Percentiles rank a stretch among this genome's conserved stretches.
phyloP scores from a whole-genome alignment of 108 stramenopile genomes.

The Skeletonema grethae region DNA sequence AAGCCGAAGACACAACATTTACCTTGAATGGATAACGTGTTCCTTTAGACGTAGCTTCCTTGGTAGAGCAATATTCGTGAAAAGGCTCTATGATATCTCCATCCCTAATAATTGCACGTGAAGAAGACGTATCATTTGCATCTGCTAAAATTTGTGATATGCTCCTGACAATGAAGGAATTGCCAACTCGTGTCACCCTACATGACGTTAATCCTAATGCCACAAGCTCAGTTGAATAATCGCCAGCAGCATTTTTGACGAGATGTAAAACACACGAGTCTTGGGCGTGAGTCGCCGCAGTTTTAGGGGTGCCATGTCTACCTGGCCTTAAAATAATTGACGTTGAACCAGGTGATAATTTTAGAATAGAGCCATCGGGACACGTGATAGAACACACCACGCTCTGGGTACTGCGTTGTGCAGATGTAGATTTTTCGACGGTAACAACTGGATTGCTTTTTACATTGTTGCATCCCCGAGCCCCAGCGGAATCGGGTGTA shows the following conservation, averaged over 20 bases:
- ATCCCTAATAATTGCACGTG: not conserved
- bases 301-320: not conserved
- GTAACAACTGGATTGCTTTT: not conserved
- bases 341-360: not conserved
- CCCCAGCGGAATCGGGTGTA: no score
- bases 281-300: not conserved
- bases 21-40: not conserved
- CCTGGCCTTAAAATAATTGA: not conserved
- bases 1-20: not conserved
- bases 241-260: not conserved
- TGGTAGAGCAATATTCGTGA: not conserved
- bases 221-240: not conserved
- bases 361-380: not conserved
- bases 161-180: not conserved
- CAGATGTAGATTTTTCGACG: not conserved
- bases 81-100: conserved; percentile 4
- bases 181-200: not conserved
- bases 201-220: not conserved
- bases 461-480: no score
- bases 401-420: not conserved
- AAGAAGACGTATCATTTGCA: not conserved
- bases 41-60: not conserved
- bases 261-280: not conserved
- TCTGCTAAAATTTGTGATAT: not conserved
- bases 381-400: not conserved